Percentiles rank a stretch among this genome's conserved stretches.
phyloP scores from a whole-genome alignment of 2,329 filamentous ascomycete genomes.

The Daldinia sp. region DNA sequence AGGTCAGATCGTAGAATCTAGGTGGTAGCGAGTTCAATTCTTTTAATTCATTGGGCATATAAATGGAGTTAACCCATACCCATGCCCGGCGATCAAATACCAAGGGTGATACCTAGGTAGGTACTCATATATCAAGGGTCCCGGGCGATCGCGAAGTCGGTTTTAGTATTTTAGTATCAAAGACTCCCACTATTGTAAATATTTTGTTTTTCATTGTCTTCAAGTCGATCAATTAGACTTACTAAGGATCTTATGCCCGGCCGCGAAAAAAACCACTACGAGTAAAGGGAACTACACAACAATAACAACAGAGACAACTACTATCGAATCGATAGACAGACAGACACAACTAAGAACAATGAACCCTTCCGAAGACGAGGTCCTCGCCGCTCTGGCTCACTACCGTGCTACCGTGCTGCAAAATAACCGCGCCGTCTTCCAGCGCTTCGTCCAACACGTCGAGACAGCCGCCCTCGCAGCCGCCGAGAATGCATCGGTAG shows the following conservation, averaged over 20 bases:
- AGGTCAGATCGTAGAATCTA: background rate
- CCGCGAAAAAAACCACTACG: background rate
- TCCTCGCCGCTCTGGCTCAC: constrained; percentile 6
- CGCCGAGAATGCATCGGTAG: background rate
- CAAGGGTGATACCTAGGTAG: background rate
- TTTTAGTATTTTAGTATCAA: background rate
- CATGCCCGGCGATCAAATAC: background rate
- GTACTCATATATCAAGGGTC: background rate
- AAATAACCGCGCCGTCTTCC: background rate
- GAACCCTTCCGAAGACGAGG: constrained; percentile 8
- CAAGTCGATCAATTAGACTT: background rate
- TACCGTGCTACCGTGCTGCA: constrained; percentile 7
- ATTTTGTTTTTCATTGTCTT: background rate
- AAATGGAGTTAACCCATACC: background rate
- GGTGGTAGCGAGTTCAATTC: constrained; percentile 1
- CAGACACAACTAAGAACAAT: background rate
- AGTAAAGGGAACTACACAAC: background rate
- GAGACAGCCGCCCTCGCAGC: background rate
- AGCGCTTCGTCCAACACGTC: background rate
- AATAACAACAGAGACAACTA: background rate
- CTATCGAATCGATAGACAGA: background rate
- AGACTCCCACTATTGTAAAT: background rate
- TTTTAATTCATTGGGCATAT: background rate
- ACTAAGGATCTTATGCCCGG: background rate
- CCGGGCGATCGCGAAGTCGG: background rate